Conservation (phyloP, 2,329 filamentous ascomycete genomes). For the Xylaria sp. region DNA sequence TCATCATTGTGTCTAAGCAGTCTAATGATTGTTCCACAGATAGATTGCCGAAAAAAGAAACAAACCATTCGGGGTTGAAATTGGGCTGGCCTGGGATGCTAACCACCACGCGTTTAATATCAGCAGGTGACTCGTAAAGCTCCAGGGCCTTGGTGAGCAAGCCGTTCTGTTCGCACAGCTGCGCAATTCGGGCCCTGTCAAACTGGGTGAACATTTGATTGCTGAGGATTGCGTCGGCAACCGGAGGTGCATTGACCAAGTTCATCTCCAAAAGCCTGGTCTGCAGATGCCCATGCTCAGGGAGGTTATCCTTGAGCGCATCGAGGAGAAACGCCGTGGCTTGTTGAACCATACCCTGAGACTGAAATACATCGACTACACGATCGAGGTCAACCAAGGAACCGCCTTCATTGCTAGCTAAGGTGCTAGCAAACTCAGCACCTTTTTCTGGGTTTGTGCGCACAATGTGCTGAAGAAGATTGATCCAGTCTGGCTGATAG, state of each 20-base stretch:
- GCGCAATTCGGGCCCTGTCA: conserved; percentile 88
- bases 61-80: conserved; percentile 90
- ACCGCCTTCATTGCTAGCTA: conserved; percentile 89
- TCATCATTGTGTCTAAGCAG: conserved; percentile 95
- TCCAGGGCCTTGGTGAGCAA: conserved; percentile 89
- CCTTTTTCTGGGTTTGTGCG: conserved; percentile 93
- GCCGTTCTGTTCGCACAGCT: conserved; percentile 92
- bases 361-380: conserved; percentile 97
- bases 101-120: conserved; percentile 89
- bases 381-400: conserved; percentile 92
- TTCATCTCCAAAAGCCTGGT: conserved; percentile 99
- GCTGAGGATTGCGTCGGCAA: conserved; percentile 95
- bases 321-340: conserved; percentile 98
- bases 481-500: conserved; percentile 95
- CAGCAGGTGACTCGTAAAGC: conserved; percentile 89
- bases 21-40: conserved; percentile 96
- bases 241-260: conserved; percentile 92
- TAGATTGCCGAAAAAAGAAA: conserved; percentile 91
- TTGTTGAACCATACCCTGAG: conserved; percentile 97
- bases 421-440: conserved; percentile 90
- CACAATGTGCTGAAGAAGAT: conserved; percentile 90
- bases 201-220: conserved; percentile 99
- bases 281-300: conserved; percentile 92
- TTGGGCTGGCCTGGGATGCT: conserved; percentile 85
- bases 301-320: conserved; percentile 92